Evolutionary conservation across 2,329 filamentous ascomycete genomes (phyloP).

Genomic region (Cladosporium oxysporum): DNA sequence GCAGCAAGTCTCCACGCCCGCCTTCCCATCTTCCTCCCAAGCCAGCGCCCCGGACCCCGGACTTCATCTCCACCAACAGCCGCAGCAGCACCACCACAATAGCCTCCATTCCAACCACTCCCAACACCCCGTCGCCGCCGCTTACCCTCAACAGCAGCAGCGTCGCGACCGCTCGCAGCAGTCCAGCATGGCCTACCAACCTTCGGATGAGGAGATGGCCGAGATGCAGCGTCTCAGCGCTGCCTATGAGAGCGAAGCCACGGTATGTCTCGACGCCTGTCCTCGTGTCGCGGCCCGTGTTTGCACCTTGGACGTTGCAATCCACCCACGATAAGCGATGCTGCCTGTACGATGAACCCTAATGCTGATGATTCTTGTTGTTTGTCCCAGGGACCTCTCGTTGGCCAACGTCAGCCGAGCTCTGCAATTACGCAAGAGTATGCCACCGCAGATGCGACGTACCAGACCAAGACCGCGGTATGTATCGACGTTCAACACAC

Average conservation of each 20-base stretch:
- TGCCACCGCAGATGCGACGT: slow-evolving; percentile 80
- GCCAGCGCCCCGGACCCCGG: slow-evolving; percentile 14
- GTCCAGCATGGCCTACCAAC: slow-evolving; percentile 40
- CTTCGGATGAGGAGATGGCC: slow-evolving; percentile 57
- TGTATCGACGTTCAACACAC: slow-evolving; percentile 39
- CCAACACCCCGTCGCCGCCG: slow-evolving; percentile 18
- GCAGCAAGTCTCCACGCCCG: slow-evolving; percentile 15
- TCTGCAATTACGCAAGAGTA: slow-evolving; percentile 80
- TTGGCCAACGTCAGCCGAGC: slow-evolving; percentile 76
- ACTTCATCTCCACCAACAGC: slow-evolving; percentile 24
- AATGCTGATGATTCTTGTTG: slow-evolving; percentile 28
- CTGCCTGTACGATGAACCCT: not conserved
- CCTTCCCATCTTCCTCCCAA: not conserved
- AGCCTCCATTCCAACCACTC: slow-evolving; percentile 20
- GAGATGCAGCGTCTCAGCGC: slow-evolving; percentile 64
- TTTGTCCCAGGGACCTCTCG: slow-evolving; percentile 69
- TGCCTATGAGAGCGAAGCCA: slow-evolving; percentile 59
- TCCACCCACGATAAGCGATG: not conserved
- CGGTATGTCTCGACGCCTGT: slow-evolving; percentile 41
- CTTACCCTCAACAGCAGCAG: slow-evolving; percentile 7
- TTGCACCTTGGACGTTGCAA: slow-evolving; percentile 1
- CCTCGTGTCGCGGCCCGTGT: slow-evolving; percentile 32
- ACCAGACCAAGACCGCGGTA: slow-evolving; percentile 84
- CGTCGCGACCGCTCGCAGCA: slow-evolving; percentile 23
- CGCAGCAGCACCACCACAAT: slow-evolving; percentile 24